Evolutionary conservation across 192 early-diverging fungal species (phyloP), one percentile per base, ranked within the genome.

Genomic region (Spizellomyces punctatus): DNA sequence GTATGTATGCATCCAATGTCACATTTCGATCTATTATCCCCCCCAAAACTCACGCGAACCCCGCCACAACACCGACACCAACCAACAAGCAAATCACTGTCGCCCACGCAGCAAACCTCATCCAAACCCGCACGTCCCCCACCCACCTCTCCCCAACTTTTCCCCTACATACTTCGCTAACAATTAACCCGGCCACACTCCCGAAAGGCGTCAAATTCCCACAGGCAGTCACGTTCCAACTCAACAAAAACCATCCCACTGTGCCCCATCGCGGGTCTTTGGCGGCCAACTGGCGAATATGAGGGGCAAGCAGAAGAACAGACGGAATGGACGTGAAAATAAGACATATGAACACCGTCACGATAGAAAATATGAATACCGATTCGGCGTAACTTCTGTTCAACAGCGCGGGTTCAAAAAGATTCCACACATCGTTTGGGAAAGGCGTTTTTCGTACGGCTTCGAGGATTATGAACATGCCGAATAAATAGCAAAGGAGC

Each of bases 161-260:
- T 36, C 12, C 22, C n/a, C 42, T 4, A 42, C 66, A 67, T 14
- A 67, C 66, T 43, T 67, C 66, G 43, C 50, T 36, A 10, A 67
- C 66, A 58, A 67, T 67, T 50, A 67, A 67, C 21, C 66, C 66
- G 6, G 66, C 47, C 10, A 67, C 66, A 22, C 66, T 67, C 21
- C 66, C 66, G 42, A 67, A 67, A 12, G 66, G 66, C 6, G 46
- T 36, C 16, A 67, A n/a, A 21, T 41, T 59, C 12, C 66, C 66
- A 42, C 66, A 67, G n/a, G 41, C 66, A 22, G 66, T 67, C 16
- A 67, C 66, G 45, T 41, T 22, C 63, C 63, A 65, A n/a, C 17
- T 41, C 12, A 65, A 46, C 46, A 65, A n/a, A 14, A 65, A 65
- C 63, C 63, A 65, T n/a, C 66, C 66, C 10, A 27, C 52, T 16